A percentile compares a stretch with the other conserved stretches of the same genome.
phyloP scores from a whole-genome alignment of 1,284 basidiomycete species.

The Trichosporon asahii region DNA sequence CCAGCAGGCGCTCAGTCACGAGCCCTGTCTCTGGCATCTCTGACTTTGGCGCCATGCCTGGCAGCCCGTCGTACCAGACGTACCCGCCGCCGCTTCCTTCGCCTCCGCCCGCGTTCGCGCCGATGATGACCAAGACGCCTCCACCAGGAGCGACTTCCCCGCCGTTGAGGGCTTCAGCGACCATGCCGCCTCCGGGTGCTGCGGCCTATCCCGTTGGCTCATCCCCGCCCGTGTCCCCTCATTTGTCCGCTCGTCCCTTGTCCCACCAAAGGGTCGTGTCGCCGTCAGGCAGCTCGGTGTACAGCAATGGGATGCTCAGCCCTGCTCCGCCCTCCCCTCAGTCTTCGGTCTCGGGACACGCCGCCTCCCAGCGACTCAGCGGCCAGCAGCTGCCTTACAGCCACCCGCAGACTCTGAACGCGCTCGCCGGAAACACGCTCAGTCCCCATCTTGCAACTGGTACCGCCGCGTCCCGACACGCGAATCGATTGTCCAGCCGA shows the following conservation, averaged over 20 bases:
- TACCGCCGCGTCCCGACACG: not conserved
- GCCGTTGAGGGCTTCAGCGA: not conserved
- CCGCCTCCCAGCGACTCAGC: not conserved
- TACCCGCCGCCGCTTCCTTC: conserved; percentile 2
- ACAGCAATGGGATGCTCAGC: not conserved
- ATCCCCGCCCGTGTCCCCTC: not conserved
- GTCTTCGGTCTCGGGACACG: not conserved
- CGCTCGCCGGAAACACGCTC: not conserved
- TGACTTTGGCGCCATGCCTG: not conserved
- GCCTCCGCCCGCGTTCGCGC: not conserved
- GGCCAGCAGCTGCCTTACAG: not conserved
- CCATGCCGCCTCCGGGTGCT: not conserved
- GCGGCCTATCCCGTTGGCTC: not conserved
- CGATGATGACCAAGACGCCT: conserved; percentile 3
- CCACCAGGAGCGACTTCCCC: not conserved
- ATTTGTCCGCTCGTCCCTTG: not conserved
- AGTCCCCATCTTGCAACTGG: not conserved
- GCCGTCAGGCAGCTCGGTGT: not conserved
- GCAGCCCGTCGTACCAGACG: not conserved
- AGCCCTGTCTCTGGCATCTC: not conserved
- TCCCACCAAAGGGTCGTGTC: not conserved
- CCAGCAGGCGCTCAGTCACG: not conserved
- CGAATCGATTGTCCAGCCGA: not conserved
- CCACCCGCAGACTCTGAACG: not conserved
- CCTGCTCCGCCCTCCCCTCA: not conserved